Evolutionary conservation across 73 alveolate genomes (phyloP), one percentile per base, ranked within the genome.

Genomic region (Tetrahymena malaccensis): DNA sequence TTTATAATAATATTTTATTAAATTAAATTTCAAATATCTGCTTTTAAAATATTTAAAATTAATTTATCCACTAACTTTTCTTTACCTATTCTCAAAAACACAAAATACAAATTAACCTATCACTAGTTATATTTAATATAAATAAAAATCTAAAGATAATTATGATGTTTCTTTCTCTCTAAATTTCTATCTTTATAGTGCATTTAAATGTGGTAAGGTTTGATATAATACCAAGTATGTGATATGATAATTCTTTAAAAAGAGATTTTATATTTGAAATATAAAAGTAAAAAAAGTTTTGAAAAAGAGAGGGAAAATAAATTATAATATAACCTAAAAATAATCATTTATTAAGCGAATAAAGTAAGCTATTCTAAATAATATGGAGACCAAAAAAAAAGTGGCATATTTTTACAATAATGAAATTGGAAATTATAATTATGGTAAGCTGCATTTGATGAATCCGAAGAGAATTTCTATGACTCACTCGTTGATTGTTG

Each of bases 361-460:
- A 19, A 27, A 70, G 89, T 70, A 31, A 70, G 89, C 89, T 27
- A 22, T 27, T 12, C 31, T 27, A 70, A 70, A 17, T 27, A 70
- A 27, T 31, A 70, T 70, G 89, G 89, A 70, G 37, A 12, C 37
- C 25, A 70, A 70, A 70, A 70, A 70, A 70, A 70, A 70, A 97
- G 99, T 98, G 9, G 98, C 99, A 34, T 99, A 99, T 96, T 97
- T 98, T 93, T 98, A 98, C 93, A 99, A 99, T 95, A 98, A 96
- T 84, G 97, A 97, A 94, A 98, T 99, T 15, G 99, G 99, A 3
- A 94, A 98, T 15, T 99, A 96, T 95, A 97, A 98, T 96, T 99
- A 99, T 94, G 99, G 99, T 17, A 98, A 96, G 56, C 99, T 98
- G 35, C 99, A 99, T 95, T 99, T 99, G 35, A 99, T 99, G 99